A percentile compares a stretch with the other conserved stretches of the same genome.
Evolutionary conservation across 257 asterid species (phyloP).

Genomic region (Echites panduratus): DNA sequence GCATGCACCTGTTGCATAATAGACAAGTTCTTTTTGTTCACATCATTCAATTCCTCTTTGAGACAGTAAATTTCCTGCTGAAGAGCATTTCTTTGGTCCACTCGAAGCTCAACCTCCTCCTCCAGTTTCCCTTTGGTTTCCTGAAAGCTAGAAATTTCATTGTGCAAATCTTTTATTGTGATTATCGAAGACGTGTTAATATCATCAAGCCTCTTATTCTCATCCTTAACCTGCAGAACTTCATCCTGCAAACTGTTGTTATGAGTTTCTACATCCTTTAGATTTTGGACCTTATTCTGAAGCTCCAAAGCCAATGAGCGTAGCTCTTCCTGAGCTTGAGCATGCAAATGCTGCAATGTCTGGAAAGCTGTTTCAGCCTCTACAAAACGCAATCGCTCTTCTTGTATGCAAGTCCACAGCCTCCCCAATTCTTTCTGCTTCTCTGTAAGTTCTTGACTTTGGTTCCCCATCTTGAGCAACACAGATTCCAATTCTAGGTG

Average conservation of each 20-base stretch:
- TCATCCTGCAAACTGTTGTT: slow-evolving; percentile 67
- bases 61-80: slow-evolving; percentile 94
- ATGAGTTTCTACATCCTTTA: slow-evolving; percentile 45
- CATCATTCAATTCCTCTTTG: slow-evolving; percentile 72
- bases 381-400: slow-evolving; percentile 80
- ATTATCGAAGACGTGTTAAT: slow-evolving; percentile 52
- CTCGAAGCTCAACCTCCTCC: slow-evolving; percentile 85
- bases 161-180: slow-evolving; percentile 59
- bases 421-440: slow-evolving; percentile 80
- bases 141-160: slow-evolving; percentile 54
- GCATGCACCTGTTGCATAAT: slow-evolving; percentile 61
- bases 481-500: slow-evolving; percentile 72
- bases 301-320: slow-evolving; percentile 61
- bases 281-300: slow-evolving; percentile 59
- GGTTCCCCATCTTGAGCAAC: slow-evolving; percentile 65
- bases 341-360: slow-evolving; percentile 85
- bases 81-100: slow-evolving; percentile 85
- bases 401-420: slow-evolving; percentile 84
- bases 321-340: slow-evolving; percentile 85
- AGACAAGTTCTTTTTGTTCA: slow-evolving; percentile 47
- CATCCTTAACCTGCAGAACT: slow-evolving; percentile 54
- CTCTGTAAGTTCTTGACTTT: slow-evolving; percentile 79
- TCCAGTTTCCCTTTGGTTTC: slow-evolving; percentile 62
- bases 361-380: slow-evolving; percentile 98
- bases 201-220: slow-evolving; percentile 62